Evolutionary conservation across 2,329 filamentous ascomycete species (phyloP), one percentile per base, ranked within the genome.

Genomic region (Leptographium wingfieldii): DNA sequence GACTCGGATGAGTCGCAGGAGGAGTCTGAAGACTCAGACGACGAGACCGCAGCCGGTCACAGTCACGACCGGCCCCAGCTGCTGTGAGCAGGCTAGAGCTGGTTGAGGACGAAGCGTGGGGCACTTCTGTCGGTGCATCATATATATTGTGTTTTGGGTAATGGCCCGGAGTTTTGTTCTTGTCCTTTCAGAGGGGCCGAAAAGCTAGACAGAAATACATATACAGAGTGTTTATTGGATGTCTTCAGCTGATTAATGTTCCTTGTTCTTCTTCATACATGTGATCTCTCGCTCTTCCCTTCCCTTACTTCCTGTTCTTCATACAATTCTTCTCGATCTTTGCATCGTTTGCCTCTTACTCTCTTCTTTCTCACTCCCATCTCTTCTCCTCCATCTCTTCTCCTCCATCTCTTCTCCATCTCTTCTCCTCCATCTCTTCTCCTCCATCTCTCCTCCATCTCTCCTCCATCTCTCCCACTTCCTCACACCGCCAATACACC

Each of bases 1-100:
- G 75, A 74, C 6, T 73, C 76, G 5, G 73, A 22, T 22, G 22
- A 73, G 22, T 51, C 48, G 7, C 22, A 22, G 31, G 31, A 31
- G 31, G 75, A 73, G 5, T 73, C 76, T 4, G 73, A 73, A 53
- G 71, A 71, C 2, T 70, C 71, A 29, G 68, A 70, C 40, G 70
- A 68, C 52, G 64, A 64, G 22, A 63, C 66, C 31, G 65, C 63
- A 4, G 65, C 63, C 35, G 58, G 59, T 14, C 35, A 14, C 35
- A 38, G 35, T 58, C 55, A 55, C 6, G n/a, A 60, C 49, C 48
- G 51, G 12, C 22, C 60, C n/a, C 51, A 55, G 55, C 61, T 63
- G 33, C 40, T 63, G 35, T 62, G 29, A 55, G 14, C 43, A n/a
- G 16, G 14, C 9, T 5, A 19, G 12, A 25, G 19, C 25, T 11